Conservation (phyloP, 2,329 filamentous ascomycete genomes). For the Rhexocercosporidium sp. region DNA sequence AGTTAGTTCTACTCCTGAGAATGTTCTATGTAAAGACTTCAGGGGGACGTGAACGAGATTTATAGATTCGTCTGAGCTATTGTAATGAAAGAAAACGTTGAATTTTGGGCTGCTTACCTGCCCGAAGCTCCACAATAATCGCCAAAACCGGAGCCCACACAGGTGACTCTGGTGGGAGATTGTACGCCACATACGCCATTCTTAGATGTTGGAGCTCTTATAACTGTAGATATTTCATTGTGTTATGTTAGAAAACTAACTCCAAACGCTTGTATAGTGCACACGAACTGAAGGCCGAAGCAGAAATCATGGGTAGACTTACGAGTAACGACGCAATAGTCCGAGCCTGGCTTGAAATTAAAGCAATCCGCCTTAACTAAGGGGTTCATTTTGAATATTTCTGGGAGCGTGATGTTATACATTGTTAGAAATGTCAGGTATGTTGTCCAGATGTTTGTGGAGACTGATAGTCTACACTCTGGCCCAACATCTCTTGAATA, state of each 20-base stretch:
- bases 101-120: neutral
- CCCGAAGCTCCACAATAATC: constrained; percentile 4
- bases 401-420: neutral
- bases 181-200: neutral
- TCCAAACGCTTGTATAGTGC: neutral
- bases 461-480: neutral
- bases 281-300: no score
- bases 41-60: neutral
- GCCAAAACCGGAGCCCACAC: neutral
- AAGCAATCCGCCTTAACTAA: neutral
- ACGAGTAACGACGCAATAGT: neutral
- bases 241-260: neutral
- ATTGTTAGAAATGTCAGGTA: neutral
- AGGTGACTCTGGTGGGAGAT: neutral
- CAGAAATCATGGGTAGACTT: neutral
- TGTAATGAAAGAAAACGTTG: neutral
- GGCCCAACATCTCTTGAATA: neutral
- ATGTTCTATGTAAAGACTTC: neutral
- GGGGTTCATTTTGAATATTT: constrained; percentile 1
- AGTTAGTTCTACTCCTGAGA: neutral
- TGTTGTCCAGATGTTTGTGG: constrained; percentile 2
- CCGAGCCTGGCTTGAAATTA: neutral
- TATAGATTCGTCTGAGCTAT: neutral
- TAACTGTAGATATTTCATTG: neutral
- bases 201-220: neutral